Evolutionary conservation across 108 stramenopile species (phyloP).

Genomic region (Skeletonema potamos): DNA sequence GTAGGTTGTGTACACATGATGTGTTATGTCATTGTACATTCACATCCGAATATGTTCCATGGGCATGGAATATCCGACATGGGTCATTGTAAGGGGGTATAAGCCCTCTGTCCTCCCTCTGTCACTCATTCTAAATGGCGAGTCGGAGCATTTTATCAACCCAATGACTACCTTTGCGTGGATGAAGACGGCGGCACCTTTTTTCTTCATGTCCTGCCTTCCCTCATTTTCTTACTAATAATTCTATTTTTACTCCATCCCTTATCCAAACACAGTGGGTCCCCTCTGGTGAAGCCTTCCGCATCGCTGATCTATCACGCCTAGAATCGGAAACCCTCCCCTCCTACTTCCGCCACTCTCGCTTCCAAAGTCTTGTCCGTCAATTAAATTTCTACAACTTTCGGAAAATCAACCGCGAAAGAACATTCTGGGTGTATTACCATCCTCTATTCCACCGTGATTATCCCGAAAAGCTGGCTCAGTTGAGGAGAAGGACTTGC

Average conservation of each 20-base stretch:
- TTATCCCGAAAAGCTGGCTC: constrained; percentile 82
- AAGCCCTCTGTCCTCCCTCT: background rate
- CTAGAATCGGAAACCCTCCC: constrained; percentile 84
- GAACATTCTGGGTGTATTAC: constrained; percentile 95
- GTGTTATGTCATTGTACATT: background rate
- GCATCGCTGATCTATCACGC: constrained; percentile 72
- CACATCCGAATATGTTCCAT: background rate
- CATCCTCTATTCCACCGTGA: constrained; percentile 93
- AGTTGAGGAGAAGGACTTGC: constrained; percentile 87
- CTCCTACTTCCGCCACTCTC: constrained; percentile 91
- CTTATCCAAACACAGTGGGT: constrained; percentile 63
- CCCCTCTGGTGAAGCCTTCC: constrained; percentile 80
- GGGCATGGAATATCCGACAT: background rate
- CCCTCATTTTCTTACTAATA: background rate
- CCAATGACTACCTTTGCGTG: background rate
- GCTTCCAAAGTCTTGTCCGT: constrained; percentile 93
- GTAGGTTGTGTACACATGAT: background rate
- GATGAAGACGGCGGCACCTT: background rate
- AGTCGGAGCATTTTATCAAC: background rate
- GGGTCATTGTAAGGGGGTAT: background rate
- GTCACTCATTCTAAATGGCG: background rate
- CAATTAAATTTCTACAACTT: constrained; percentile 92
- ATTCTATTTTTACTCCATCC: background rate
- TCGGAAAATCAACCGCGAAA: constrained; percentile 88
- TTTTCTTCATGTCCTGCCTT: background rate